Conservation (phyloP, 441 rosid species). For the Macaranga tanarius region DNA sequence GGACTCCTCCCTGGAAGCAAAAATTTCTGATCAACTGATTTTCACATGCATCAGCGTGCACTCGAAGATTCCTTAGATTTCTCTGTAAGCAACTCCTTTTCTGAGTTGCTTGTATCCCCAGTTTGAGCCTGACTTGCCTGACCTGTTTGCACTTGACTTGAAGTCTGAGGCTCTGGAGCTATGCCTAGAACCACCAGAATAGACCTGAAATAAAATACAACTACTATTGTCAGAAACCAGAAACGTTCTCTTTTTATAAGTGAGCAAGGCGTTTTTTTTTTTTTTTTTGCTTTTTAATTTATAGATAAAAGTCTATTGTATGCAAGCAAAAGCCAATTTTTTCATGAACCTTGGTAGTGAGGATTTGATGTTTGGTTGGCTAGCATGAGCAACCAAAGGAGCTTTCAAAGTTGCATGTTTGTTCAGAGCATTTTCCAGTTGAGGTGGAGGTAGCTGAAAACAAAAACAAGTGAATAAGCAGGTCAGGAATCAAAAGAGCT, state of each 20-base stretch:
- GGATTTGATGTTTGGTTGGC: slow-evolving; percentile 72
- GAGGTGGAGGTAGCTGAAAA: slow-evolving; percentile 91
- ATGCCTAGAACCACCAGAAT: slow-evolving; percentile 78
- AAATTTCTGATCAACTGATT: slow-evolving; percentile 5
- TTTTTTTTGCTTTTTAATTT: no score
- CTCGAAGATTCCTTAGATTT: slow-evolving; percentile 56
- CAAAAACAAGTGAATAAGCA: not conserved
- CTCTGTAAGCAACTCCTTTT: slow-evolving; percentile 47
- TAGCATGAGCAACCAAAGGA: slow-evolving; percentile 83
- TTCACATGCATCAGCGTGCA: slow-evolving; percentile 43
- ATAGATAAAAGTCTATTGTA: not conserved
- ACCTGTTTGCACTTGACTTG: slow-evolving; percentile 53
- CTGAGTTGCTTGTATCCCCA: slow-evolving; percentile 55
- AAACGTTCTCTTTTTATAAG: not conserved
- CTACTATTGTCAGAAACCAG: slow-evolving; percentile 9
- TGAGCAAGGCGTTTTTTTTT: not conserved
- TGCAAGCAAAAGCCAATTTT: no score
- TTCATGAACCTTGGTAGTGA: slow-evolving; percentile 76
- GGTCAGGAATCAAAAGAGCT: not conserved
- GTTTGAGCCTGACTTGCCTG: slow-evolving; percentile 58
- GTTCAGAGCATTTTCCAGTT: slow-evolving; percentile 86
- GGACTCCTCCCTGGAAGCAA: slow-evolving; percentile 10
- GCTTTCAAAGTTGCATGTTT: slow-evolving; percentile 65
- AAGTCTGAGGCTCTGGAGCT: slow-evolving; percentile 56
- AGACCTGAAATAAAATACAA: slow-evolving; percentile 50